Evolutionary conservation across 345 rosid species (phyloP).

Genomic region (Ailanthus altissimus): DNA sequence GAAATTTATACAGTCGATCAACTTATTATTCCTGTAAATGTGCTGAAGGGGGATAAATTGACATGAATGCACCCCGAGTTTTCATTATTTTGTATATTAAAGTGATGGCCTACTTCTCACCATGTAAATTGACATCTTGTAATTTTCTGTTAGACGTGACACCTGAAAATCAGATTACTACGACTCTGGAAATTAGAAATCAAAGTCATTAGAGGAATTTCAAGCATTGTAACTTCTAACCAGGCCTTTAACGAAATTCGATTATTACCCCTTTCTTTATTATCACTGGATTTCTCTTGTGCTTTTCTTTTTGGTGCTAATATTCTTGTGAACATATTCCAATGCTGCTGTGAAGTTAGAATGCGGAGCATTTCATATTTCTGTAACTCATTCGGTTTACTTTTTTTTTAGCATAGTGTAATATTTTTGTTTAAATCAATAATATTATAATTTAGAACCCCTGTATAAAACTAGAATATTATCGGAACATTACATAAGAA

Average conservation of each 20-base stretch:
- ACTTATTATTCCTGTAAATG: background rate
- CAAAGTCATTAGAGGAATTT: background rate
- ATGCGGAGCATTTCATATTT: background rate
- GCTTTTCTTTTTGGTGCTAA: background rate
- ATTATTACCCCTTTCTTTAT: background rate
- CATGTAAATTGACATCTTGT: slow-evolving; percentile 2
- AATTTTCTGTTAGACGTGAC: background rate
- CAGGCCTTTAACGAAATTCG: background rate
- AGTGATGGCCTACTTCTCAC: background rate
- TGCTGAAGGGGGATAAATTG: background rate
- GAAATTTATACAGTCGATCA: background rate
- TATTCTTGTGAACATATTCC: background rate
- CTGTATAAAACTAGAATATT: too few relatives aligned
- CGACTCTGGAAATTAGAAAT: background rate
- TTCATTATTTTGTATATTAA: background rate
- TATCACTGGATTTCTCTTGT: background rate
- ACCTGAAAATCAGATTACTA: background rate
- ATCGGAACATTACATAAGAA: too few relatives aligned
- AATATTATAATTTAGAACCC: too few relatives aligned
- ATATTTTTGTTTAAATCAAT: too few relatives aligned
- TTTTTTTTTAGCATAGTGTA: too few relatives aligned
- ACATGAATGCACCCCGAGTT: background rate
- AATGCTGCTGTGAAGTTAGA: background rate
- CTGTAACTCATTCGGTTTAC: too few relatives aligned
- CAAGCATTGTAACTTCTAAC: background rate